Conservation (phyloP, 1,284 basidiomycete species). For the Pyrrhoderma lamaoense region DNA sequence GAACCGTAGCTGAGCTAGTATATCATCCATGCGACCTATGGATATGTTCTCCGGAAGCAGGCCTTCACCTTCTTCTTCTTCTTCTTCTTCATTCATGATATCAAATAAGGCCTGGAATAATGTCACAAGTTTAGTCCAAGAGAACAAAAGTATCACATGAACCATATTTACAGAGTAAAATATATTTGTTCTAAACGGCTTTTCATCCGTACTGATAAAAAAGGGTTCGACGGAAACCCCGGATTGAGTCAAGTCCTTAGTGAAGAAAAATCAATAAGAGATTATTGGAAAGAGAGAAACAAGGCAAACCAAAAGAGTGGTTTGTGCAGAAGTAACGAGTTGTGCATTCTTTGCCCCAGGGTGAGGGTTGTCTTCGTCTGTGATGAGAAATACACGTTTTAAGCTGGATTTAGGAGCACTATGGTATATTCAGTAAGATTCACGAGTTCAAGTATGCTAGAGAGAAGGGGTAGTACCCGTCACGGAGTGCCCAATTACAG, state of each 20-base stretch:
- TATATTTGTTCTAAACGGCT: conserved; percentile 64
- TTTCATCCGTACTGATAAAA: conserved; percentile 73
- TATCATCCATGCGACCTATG: conserved; percentile 66
- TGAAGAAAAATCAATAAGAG: conserved; percentile 5
- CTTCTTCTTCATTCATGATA: conserved; percentile 39
- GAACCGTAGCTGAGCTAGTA: conserved; percentile 78
- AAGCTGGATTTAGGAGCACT: conserved; percentile 82
- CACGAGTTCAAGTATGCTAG: no score
- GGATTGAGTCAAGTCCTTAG: conserved; percentile 73
- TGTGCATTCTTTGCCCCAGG: conserved; percentile 42
- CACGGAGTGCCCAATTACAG: conserved; percentile 82
- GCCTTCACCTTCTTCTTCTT: conserved; percentile 37
- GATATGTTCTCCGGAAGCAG: conserved; percentile 60
- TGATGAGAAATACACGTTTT: conserved; percentile 89
- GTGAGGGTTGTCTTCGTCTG: conserved; percentile 76
- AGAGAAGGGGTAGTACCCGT: conserved; percentile 46
- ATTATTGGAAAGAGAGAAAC: neutral
- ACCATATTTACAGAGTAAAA: conserved; percentile 76
- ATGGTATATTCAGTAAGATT: conserved; percentile 3
- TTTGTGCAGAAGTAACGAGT: conserved; percentile 57
- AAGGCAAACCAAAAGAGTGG: conserved; percentile 53
- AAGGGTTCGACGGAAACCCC: conserved; percentile 87
- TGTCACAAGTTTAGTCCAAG: neutral
- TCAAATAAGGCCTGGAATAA: conserved; percentile 62
- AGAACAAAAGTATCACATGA: neutral